Base-by-base conservation (phyloP, 2,329 filamentous ascomycete genomes). In the Periconia sp. region DNA sequence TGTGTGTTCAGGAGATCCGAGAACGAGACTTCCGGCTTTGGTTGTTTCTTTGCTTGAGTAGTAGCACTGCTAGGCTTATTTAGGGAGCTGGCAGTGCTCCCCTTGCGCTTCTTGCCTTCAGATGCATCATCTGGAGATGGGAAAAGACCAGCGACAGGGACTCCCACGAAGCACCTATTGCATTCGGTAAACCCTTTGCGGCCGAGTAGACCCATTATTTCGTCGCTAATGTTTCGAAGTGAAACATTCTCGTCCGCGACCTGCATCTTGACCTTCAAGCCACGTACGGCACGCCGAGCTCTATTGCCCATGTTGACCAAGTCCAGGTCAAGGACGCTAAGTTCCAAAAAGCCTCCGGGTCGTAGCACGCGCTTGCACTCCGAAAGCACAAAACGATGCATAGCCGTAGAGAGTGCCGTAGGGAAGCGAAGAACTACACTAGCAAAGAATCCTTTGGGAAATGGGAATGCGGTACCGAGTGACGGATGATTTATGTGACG, bases 251-350 rank as follows among this genome's bases (percentile, higher is more conserved):
- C 76, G 9, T 87, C 78, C 6, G 76, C 76, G 13, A 78, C 73
- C 46, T 85, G 84, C 55, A 90, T 83, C 23, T 80, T 77, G 58
- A 89, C 85, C 69, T 92, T 92, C 43, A 92, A 72, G 0, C 78
- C 80, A 4, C 88, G 82, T 3, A 92, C 79, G 0, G 85, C 81
- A 12, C 84, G 81, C 5, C 88, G 81, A 1, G 85, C 84, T 11
- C 81, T 80, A 40, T 81, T 85, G 0, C 89, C 89, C 86, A 92
- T 91, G 61, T 89, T 90, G 69, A 90, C 84, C 46, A 94, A 78
- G 59, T 94, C 89, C 9, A 90, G 78, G 51, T 94, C 89, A 1
- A 94, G 78, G 25, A 91, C 84, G 0, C 84, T 86, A 13, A 92
- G 73, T 67, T 94, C 89, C n/a, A 94, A 79, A 60, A 85, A 88